phyloP scores from a whole-genome alignment of 495 filamentous ascomycete genomes.

The Xylaria grammica region DNA sequence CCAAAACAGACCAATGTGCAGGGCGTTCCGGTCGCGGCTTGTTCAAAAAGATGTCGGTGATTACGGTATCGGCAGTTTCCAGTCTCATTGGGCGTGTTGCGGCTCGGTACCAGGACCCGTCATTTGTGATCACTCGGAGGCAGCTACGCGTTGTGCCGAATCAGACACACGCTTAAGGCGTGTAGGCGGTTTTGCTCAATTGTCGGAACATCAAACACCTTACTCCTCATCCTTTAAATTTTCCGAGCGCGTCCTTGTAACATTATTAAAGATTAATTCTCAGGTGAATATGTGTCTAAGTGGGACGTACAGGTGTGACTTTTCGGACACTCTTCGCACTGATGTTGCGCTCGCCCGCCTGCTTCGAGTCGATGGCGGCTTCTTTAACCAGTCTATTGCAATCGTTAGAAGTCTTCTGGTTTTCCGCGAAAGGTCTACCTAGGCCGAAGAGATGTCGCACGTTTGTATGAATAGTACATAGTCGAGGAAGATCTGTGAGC shows the following conservation, averaged over 20 bases:
- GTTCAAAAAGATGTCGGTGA: no score
- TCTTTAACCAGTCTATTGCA: slow-evolving; percentile 77
- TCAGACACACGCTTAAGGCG: no score
- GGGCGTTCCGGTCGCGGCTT: no score
- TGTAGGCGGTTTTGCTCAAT: background rate
- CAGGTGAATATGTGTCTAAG: slow-evolving; percentile 5
- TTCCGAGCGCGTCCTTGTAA: slow-evolving; percentile 70
- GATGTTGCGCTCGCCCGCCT: slow-evolving; percentile 72
- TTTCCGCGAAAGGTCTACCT: background rate
- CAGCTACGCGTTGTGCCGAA: no score
- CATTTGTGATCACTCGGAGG: no score
- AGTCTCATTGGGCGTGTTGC: no score
- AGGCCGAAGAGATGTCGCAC: slow-evolving; percentile 53
- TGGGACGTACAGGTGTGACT: slow-evolving; percentile 69
- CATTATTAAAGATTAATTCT: slow-evolving; percentile 1
- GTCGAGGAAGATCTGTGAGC: slow-evolving; percentile 77
- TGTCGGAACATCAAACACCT: background rate
- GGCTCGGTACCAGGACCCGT: no score
- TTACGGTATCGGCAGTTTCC: no score
- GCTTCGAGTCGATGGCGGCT: slow-evolving; percentile 76
- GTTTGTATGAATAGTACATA: slow-evolving; percentile 91
- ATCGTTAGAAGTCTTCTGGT: slow-evolving; percentile 12
- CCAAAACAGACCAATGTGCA: no score
- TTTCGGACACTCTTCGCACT: slow-evolving; percentile 76
- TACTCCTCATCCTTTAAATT: slow-evolving; percentile 74